These are phyloP conservation scores for Aegilops sharonensis DNA, from an alignment of 176 grass and related monocot genomes.

Conservation along the genomic window DNA sequence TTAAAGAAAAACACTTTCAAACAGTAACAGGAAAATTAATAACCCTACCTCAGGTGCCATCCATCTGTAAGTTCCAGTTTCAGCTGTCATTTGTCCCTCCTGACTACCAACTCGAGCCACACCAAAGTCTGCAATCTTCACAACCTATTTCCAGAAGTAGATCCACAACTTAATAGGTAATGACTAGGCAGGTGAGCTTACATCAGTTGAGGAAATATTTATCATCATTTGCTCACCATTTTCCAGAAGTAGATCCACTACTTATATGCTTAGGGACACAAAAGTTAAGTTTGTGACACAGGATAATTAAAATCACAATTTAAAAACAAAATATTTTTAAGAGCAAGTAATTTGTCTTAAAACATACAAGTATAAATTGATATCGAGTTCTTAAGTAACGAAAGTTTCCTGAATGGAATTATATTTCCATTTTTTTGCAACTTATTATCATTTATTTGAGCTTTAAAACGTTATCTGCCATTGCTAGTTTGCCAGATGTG, in stretches of 20 bases:
- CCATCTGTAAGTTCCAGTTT: slow-evolving; percentile 95
- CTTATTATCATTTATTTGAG: slow-evolving; percentile 15
- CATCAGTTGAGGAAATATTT: background rate
- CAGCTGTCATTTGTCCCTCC: slow-evolving; percentile 86
- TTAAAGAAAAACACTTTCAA: background rate
- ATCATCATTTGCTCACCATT: background rate
- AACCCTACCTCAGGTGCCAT: slow-evolving; percentile 85
- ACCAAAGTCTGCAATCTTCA: slow-evolving; percentile 93
- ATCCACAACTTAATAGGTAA: slow-evolving; percentile 30
- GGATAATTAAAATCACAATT: background rate
- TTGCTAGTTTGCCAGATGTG: slow-evolving; percentile 7
- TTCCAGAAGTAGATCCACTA: background rate
- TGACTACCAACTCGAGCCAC: slow-evolving; percentile 64
- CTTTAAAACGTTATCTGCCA: slow-evolving; percentile 3
- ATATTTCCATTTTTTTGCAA: background rate
- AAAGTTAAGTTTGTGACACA: background rate
- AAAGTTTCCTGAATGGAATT: background rate
- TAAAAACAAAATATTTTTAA: background rate
- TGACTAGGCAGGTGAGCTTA: background rate
- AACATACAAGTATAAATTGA: background rate
- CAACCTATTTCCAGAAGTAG: slow-evolving; percentile 57
- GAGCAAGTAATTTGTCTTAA: background rate
- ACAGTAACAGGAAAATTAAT: background rate
- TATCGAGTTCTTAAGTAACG: background rate
- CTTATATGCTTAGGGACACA: background rate